Base-by-base conservation (phyloP, 495 filamentous ascomycete genomes). In the Xylaria telfairii region DNA sequence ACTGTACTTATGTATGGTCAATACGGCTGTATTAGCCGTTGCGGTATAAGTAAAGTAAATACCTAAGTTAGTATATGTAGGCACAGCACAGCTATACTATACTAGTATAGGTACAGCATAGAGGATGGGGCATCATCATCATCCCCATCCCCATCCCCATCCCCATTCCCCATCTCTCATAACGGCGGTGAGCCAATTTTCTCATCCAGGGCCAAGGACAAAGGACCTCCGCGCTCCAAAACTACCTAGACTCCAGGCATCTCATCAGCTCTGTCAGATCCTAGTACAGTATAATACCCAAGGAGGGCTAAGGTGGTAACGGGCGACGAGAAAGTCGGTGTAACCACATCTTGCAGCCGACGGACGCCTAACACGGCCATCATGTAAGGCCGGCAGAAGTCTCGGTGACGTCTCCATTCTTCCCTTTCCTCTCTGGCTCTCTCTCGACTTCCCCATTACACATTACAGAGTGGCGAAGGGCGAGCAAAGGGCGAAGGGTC, bases 281-380 rank as follows among this genome's bases (percentile, higher is more conserved):
- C n/a, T n/a, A n/a, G n/a, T n/a, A n/a, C n/a, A n/a, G n/a, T n/a
- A n/a, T n/a, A n/a, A n/a, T 34, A 51, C 42, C 34, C n/a, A 3
- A 61, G 15, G 8, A 19, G 19, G 34, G 3, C 47, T 12, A 54
- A 66, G 46, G 32, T 37, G 64, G 47, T 66, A 34, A 47, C 34
- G 64, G 64, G 47, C 47, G 47, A 47, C 54, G 42, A 28, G 49
- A 54, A 69, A 63, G 57, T 63, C 57, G 54, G 67, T 69, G 67
- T 69, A 69, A 69, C 59, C 67, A 63, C 47, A 53, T 63, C 67
- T 63, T 44, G 67, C 67, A 69, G 67, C 59, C 66, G 53, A 39
- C 66, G 28, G 66, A 42, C 24, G 66, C 54, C 53, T 60, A 60
- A 53, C 44, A 47, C 28, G 15, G 65, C 21, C 42, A 39, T 47